A percentile compares a stretch with the other conserved stretches of the same genome.
These are phyloP conservation scores for Copromyces sp. DNA, from an alignment of 495 filamentous ascomycete genomes.

Conservation along the genomic window DNA sequence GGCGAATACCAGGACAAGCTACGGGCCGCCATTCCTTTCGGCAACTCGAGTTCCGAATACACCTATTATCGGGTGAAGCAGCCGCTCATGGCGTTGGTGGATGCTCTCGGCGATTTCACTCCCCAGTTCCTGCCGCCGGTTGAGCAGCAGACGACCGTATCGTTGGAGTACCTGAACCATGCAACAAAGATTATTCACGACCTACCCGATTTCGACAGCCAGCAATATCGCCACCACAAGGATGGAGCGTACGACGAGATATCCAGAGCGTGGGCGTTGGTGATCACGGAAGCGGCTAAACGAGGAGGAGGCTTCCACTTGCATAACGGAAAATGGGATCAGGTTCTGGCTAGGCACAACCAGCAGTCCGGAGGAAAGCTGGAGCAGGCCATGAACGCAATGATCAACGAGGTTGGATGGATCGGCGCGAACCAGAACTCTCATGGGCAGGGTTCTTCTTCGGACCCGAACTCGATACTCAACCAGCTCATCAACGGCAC, in stretches of 20 bases:
- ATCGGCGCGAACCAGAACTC: constrained; percentile 42
- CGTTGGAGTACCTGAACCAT: constrained; percentile 75
- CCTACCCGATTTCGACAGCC: constrained; percentile 77
- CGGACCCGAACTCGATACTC: constrained; percentile 55
- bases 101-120: constrained; percentile 86
- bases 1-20: constrained; percentile 69
- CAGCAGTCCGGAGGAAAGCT: constrained; percentile 75
- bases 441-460: constrained; percentile 34
- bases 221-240: constrained; percentile 80
- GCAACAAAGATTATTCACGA: constrained; percentile 84
- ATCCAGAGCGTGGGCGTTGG: constrained; percentile 82
- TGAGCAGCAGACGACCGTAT: constrained; percentile 68
- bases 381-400: constrained; percentile 66
- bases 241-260: constrained; percentile 94
- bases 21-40: constrained; percentile 76
- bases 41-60: constrained; percentile 79
- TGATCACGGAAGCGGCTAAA: constrained; percentile 86
- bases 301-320: constrained; percentile 81
- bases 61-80: constrained; percentile 87
- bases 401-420: constrained; percentile 68
- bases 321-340: constrained; percentile 90
- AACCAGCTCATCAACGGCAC: constrained; percentile 72
- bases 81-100: constrained; percentile 66
- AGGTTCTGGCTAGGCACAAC: constrained; percentile 79
- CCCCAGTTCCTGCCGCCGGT: constrained; percentile 90